Conservation (phyloP, 1,284 basidiomycete species). For the Cryptococcus floricola region DNA sequence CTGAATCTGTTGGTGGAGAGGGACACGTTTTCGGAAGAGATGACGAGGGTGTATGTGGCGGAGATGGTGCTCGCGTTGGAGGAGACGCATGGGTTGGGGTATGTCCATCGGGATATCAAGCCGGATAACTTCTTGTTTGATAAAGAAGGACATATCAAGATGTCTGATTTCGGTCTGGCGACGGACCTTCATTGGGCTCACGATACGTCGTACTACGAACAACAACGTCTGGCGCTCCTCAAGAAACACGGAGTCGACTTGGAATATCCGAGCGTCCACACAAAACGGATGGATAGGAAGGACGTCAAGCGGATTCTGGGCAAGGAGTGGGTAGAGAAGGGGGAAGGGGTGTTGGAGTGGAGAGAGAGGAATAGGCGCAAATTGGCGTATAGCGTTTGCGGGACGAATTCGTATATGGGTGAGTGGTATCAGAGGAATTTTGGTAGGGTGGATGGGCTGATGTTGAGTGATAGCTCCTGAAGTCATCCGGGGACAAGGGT, state of each 20-base stretch:
- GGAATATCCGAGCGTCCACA: constrained; percentile 61
- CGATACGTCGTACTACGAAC: constrained; percentile 91
- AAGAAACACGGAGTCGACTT: constrained; percentile 93
- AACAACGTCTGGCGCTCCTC: constrained; percentile 80
- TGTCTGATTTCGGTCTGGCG: constrained; percentile 94
- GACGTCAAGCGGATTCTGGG: constrained; percentile 77
- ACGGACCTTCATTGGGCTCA: constrained; percentile 62
- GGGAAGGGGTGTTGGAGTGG: constrained; percentile 79
- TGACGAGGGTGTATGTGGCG: constrained; percentile 91
- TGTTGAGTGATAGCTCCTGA: constrained; percentile 76
- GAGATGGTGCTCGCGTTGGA: constrained; percentile 98
- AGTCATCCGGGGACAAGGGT: constrained; percentile 79
- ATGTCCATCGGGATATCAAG: constrained; percentile 97
- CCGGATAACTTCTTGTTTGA: constrained; percentile 95
- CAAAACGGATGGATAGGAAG: constrained; percentile 68
- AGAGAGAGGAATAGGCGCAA: constrained; percentile 87
- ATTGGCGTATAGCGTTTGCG: constrained; percentile 84
- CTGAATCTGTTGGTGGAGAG: constrained; percentile 90
- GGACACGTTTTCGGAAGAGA: constrained; percentile 89
- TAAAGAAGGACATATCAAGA: constrained; percentile 84
- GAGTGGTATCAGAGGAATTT: constrained; percentile 26
- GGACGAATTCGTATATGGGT: constrained; percentile 85
- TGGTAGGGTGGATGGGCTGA: constrained; percentile 21
- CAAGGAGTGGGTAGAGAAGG: constrained; percentile 60
- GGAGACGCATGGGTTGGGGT: constrained; percentile 88